Evolutionary conservation across 2,329 filamentous ascomycete genomes (phyloP).

Genomic region (Colletotrichum endophyticum): DNA sequence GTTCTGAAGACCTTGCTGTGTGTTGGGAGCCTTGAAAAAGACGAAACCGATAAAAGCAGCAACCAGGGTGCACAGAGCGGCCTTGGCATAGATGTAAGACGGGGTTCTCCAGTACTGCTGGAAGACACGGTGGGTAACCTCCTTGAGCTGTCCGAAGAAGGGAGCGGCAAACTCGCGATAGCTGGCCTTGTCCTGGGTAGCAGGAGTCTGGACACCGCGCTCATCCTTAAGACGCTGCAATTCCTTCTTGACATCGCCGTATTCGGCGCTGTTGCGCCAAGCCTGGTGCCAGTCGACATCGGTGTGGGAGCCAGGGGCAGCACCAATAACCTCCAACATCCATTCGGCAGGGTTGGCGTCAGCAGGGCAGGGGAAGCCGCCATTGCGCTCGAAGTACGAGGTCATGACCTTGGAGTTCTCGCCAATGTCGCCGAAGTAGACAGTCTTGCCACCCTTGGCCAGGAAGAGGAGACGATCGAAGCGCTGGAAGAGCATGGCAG

Average conservation of each 20-base stretch:
- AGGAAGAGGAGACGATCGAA: constrained; percentile 85
- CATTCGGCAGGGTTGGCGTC: constrained; percentile 83
- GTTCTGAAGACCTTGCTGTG: constrained; percentile 81
- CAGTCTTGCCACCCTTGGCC: constrained; percentile 75
- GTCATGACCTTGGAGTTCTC: constrained; percentile 71
- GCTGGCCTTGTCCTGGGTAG: constrained; percentile 41
- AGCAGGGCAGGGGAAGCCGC: constrained; percentile 66
- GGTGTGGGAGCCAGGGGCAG: constrained; percentile 66
- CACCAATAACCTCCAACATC: constrained; percentile 71
- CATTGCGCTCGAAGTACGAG: constrained; percentile 77
- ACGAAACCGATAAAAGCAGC: constrained; percentile 83
- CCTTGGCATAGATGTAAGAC: constrained; percentile 87
- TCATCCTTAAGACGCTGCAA: constrained; percentile 60
- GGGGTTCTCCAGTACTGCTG: constrained; percentile 93
- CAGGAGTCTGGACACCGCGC: constrained; percentile 36
- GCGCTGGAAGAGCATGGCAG: constrained; percentile 90
- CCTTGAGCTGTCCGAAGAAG: constrained; percentile 69
- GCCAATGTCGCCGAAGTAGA: constrained; percentile 84
- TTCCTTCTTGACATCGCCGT: constrained; percentile 59
- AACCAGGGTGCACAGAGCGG: constrained; percentile 66
- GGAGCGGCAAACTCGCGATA: constrained; percentile 84
- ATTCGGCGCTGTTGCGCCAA: constrained; percentile 66
- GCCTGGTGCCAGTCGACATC: constrained; percentile 70
- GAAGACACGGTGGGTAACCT: constrained; percentile 78
- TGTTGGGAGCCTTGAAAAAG: constrained; percentile 75